Evolutionary conservation across 2,329 filamentous ascomycete genomes (phyloP), one percentile per base, ranked within the genome.

Genomic region (Beauveria asiatica): DNA sequence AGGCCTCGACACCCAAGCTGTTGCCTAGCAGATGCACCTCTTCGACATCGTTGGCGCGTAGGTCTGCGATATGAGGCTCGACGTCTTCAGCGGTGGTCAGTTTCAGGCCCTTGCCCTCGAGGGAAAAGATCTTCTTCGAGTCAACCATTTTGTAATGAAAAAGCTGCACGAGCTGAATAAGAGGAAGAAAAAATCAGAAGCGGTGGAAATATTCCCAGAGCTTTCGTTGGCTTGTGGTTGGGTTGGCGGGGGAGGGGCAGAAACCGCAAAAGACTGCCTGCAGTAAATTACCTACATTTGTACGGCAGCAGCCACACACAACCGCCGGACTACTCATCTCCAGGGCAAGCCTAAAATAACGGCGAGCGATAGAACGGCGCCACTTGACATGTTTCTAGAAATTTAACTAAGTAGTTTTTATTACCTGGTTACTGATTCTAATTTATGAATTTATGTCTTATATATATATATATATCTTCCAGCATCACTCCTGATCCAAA

Each of bases 51-150:
- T 86, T 87, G 61, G 85, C 83, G 64, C 84, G 79, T 63, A 99
- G 84, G 54, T 83, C 81, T 67, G 87, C 83, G 70, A 97, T 89
- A 74, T 97, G 87, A 65, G 89, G 79, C 74, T 94, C 89, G 63
- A 97, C 83, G 74, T 97, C 92, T 65, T 85, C 88, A 56, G 90
- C 90, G 45, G 87, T 90, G 78, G 95, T 87, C 70, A 99, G 89
- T 81, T 96, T 97, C 68, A 97, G 83, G 70, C 88, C 88, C 79
- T 89, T 94, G 75, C 90, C 92, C 75, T 96, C 90, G 66, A 97
- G 85, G 67, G 92, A 92, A 78, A 97, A 97, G 70, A 90, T 73
- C 73, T 89, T 92, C 60, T 74, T 70, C 30, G 76, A 73, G 68
- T 76, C 70, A 68, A 80, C 76, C 82, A 82, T 86, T 27, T 42